A percentile compares a stretch with the other conserved stretches of the same genome.
phyloP scores from a whole-genome alignment of 805 yeast species.

The Kregervanrija fluxuum region DNA sequence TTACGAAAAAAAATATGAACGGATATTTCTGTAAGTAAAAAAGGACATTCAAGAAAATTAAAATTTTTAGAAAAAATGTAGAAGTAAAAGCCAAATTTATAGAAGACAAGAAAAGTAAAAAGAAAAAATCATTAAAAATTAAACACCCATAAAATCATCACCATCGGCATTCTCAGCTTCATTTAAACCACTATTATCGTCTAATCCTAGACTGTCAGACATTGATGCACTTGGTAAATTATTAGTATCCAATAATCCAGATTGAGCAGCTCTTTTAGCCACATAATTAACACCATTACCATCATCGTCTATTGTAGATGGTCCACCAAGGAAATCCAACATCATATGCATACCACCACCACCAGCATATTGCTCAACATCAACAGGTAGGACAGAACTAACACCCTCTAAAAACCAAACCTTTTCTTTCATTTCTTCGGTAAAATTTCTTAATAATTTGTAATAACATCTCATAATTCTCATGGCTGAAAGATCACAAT shows the following conservation, averaged over 20 bases:
- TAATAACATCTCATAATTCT: conserved; percentile 87
- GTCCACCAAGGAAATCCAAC: conserved; percentile 79
- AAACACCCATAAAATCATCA: conserved; percentile 19
- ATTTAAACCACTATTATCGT: conserved; percentile 45
- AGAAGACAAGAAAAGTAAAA: too few relatives aligned
- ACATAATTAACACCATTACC: conserved; percentile 34
- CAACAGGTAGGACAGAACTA: conserved; percentile 79
- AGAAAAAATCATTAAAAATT: background rate
- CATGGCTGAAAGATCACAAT: conserved; percentile 84
- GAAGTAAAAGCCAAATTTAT: too few relatives aligned
- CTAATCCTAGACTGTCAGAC: conserved; percentile 39
- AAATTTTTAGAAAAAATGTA: too few relatives aligned
- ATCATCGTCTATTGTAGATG: conserved; percentile 28
- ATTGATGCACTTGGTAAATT: conserved; percentile 47
- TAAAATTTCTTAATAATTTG: conserved; percentile 69
- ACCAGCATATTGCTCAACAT: conserved; percentile 85
- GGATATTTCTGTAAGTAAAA: background rate
- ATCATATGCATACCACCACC: conserved; percentile 92
- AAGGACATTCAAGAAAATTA: background rate
- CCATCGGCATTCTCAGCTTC: conserved; percentile 34
- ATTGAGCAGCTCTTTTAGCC: conserved; percentile 34
- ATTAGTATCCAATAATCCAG: conserved; percentile 45
- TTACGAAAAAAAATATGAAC: background rate
- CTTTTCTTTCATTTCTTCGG: conserved; percentile 78
- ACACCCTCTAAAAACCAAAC: conserved; percentile 96